A percentile compares a stretch with the other conserved stretches of the same genome.
Conservation (phyloP, 2,329 filamentous ascomycete genomes). For the Neurospora crassa region DNA sequence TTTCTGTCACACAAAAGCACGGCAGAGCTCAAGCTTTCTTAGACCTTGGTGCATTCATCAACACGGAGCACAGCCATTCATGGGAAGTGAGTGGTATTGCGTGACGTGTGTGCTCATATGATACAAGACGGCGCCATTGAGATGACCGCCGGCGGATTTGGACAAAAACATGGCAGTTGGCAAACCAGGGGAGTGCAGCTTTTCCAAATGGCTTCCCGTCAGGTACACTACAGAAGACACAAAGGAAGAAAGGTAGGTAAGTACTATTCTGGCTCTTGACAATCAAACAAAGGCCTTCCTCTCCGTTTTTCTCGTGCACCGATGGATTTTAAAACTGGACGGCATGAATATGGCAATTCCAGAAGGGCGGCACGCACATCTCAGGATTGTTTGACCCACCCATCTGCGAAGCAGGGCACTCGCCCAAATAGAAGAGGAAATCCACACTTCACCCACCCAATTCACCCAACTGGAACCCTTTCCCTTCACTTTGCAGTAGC, state of each 20-base stretch:
- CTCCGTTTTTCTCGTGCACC: not conserved
- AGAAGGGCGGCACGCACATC: not conserved
- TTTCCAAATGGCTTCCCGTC: not conserved
- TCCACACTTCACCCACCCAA: not conserved
- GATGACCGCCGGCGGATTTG: not conserved
- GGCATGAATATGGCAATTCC: not conserved
- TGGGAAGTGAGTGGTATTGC: not conserved
- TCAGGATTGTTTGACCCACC: not conserved
- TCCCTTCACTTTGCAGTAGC: not conserved
- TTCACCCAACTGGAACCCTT: not conserved
- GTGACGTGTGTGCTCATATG: not conserved
- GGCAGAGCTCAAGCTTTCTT: not conserved
- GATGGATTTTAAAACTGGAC: not conserved
- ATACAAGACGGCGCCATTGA: not conserved
- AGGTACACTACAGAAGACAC: not conserved
- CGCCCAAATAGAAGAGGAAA: not conserved
- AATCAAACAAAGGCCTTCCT: not conserved
- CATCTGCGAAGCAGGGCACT: not conserved
- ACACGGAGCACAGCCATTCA: not conserved
- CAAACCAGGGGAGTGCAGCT: not conserved
- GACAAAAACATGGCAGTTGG: not conserved
- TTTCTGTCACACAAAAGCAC: not conserved
- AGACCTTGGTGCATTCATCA: not conserved
- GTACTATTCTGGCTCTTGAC: not conserved
- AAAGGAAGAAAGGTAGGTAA: not conserved